A percentile compares a stretch with the other conserved stretches of the same genome.
phyloP scores from a whole-genome alignment of 148 eudicot genomes.

The Cornus florida region DNA sequence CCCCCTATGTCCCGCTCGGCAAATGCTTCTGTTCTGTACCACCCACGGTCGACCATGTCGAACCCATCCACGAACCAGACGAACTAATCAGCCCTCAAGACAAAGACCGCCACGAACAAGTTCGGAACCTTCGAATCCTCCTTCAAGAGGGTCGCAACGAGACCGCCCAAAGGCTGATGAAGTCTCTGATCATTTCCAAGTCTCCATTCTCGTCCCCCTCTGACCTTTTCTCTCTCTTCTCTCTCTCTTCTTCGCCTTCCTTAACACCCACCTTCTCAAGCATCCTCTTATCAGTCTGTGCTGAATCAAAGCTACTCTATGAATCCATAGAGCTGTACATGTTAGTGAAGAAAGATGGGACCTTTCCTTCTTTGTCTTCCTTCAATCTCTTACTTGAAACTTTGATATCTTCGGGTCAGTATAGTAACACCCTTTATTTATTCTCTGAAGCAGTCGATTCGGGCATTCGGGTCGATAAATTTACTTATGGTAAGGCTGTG shows the following conservation, averaged over 20 bases:
- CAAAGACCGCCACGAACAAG: slow-evolving; percentile 30
- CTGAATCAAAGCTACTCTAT: slow-evolving; percentile 41
- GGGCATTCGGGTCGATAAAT: slow-evolving; percentile 54
- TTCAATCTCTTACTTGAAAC: slow-evolving; percentile 55
- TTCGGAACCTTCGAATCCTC: slow-evolving; percentile 43
- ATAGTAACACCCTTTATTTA: slow-evolving; percentile 32
- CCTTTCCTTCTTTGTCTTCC: slow-evolving; percentile 38
- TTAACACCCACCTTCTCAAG: slow-evolving; percentile 25
- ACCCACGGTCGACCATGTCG: neutral
- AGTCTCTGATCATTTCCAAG: slow-evolving; percentile 32
- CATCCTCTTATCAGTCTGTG: slow-evolving; percentile 46
- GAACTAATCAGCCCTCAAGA: slow-evolving; percentile 13
- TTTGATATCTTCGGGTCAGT: slow-evolving; percentile 39
- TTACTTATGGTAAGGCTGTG: slow-evolving; percentile 64
- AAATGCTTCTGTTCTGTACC: neutral
- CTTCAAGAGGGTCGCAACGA: slow-evolving; percentile 50
- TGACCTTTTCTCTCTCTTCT: slow-evolving; percentile 33
- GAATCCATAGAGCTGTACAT: slow-evolving; percentile 43
- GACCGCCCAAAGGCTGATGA: slow-evolving; percentile 46
- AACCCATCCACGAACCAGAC: neutral
- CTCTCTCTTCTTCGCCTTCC: slow-evolving; percentile 39
- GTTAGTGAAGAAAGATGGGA: slow-evolving; percentile 41
- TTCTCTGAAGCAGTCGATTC: slow-evolving; percentile 40
- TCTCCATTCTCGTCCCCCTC: slow-evolving; percentile 33
- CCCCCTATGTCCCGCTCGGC: neutral